Base-by-base conservation (phyloP, 169 alveolate genomes). In the Cryptosporidium parvum region DNA sequence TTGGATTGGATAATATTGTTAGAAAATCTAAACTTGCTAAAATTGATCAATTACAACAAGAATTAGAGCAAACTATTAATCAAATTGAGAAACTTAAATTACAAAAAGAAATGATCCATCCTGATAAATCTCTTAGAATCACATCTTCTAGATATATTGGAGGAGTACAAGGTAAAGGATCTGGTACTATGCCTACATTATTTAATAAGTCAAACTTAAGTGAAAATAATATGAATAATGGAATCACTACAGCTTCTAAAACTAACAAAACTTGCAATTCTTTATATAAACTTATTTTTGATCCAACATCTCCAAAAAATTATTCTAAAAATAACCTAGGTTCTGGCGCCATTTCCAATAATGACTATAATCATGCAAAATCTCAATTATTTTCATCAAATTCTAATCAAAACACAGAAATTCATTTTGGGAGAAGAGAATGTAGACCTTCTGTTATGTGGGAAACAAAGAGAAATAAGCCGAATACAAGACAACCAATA, bases 371-470 rank as follows among this genome's bases (percentile, higher is more conserved):
- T 26, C 6, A 56, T 35, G 23, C 72, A 26, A 23, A 33, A 8
- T 65, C 52, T 29, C n/a, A 16, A 33, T 35, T 35, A 65, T 10
- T 56, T 8, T 35, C 72, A 23, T n/a, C 45, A 29, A 21, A 9
- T 7, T 37, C 62, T 33, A 14, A 23, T 18, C 85, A 71, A 26
- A 35, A 3, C 69, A 16, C 62, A 37, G 86, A 73, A 58, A 52
- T 51, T 42, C 70, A 73, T 33, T 80, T 80, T 42, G 89, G 89
- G 44, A 80, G 89, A 31, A 80, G 89, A 31, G 89, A 80, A 44
- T 80, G 89, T 39, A 80, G 89, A n/a, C 89, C 89, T 44, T 80
- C 89, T 12, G 89, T 80, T 31, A 80, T 80, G 89, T 80, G 89
- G 89, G 89, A 80, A 26, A 80, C 89, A 10, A 80, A 80, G 42